phyloP scores from a whole-genome alignment of 331 rosid genomes.

The Rosa hybrid region DNA sequence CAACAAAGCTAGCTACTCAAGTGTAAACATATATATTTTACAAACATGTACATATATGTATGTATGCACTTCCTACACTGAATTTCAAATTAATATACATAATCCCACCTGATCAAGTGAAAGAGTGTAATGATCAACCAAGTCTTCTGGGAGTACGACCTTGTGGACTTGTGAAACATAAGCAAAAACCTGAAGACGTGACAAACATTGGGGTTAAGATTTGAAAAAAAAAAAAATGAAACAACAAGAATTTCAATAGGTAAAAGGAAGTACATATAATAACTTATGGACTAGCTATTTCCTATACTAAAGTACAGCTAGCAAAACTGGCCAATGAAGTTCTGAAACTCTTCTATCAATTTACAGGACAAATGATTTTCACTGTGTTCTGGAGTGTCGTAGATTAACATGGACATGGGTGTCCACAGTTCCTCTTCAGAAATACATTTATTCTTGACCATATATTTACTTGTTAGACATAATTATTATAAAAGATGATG shows the following conservation, averaged over 20 bases:
- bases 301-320: background rate
- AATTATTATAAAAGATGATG: too few species aligned
- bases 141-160: slow-evolving; percentile 70
- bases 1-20: background rate
- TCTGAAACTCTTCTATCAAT: background rate
- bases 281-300: background rate
- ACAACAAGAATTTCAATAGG: background rate
- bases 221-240: slow-evolving; percentile 14
- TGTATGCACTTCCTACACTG: background rate
- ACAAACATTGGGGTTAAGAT: slow-evolving; percentile 23
- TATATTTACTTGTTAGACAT: too few species aligned
- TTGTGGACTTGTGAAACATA: slow-evolving; percentile 96
- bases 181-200: slow-evolving; percentile 69
- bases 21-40: background rate
- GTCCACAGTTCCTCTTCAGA: too few species aligned
- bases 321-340: background rate
- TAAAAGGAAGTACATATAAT: background rate
- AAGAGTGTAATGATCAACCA: slow-evolving; percentile 55
- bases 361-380: background rate
- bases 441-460: too few species aligned
- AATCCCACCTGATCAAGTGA: slow-evolving; percentile 73
- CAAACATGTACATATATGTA: background rate
- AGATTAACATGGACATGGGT: too few species aligned
- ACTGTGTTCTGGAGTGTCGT: too few species aligned
- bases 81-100: slow-evolving; percentile 24